Base-by-base conservation (phyloP, 257 asterid genomes). In the Capsicum chinense region DNA sequence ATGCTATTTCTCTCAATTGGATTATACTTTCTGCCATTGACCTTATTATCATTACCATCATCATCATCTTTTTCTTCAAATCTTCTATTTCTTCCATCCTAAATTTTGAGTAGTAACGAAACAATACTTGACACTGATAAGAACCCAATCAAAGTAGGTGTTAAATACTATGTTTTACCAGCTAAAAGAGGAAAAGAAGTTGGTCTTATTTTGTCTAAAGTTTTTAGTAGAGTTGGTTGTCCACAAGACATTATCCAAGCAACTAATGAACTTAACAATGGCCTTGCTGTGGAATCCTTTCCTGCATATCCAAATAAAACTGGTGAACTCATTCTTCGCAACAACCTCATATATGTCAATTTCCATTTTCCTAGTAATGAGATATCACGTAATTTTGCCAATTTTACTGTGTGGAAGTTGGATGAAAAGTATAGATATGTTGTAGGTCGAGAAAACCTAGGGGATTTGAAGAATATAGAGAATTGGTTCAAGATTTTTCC, bases 191-290 rank as follows among this genome's bases (percentile, higher is more conserved):
- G 69, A 4, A 63, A 5, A 12, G 69, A 39, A 11, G 69, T 39
- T 63, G 69, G 69, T 10, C 69, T 63, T 63, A 10, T 9, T 63
- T 21, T 63, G 69, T 63, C 69, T 63, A 63, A 16, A 19, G 39
- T 63, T 63, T 39, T 63, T 63, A 39, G 21, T 39, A 63, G 21
- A 63, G 10, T 10, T 63, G 39, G 10, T 63, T 63, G 69, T 14
- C 74, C 74, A 26, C 74, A 67, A 9, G 74, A 67, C 74, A 67
- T 67, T 37, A 42, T 67, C 74, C 74, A 67, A 67, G 74, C 5
- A n/a, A 48, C 74, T 67, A 35, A 35, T 8, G 74, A 67, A 35
- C 3, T 35, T 67, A 39, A 35, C 10, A 3, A 0, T 13, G 73
- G 73, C 3, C 73, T 10, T 12, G 19, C 48, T 66, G 73, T 66